Base-by-base conservation (phyloP, 2,329 filamentous ascomycete genomes). In the Ceratocystis albifundus region DNA sequence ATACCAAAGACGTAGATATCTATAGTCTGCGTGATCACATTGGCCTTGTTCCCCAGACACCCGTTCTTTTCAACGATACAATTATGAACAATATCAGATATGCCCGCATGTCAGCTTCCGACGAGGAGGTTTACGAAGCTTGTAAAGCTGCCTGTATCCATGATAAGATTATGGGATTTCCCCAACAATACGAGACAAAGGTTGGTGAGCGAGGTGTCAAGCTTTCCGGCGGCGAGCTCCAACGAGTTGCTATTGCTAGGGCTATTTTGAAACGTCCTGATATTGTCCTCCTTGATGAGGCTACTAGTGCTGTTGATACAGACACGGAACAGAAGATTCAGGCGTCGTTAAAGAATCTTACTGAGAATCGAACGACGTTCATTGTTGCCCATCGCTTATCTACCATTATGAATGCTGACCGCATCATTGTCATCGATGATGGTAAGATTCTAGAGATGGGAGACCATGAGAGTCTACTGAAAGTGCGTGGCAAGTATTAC, bases 221-320 rank as follows among this genome's bases (percentile, higher is more conserved):
- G 76, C 75, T 88, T 1, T 88, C 85, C 3, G 85, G 85, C 1
- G 85, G 85, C 28, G 85, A 88, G 72, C 74, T 87, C 4, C 85
- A 88, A 71, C 81, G 85, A 61, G 80, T 88, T 32, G 85, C 85
- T 4, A 88, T 88, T 72, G 85, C 85, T 6, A 83, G 88, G 30
- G 87, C 88, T 0, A 81, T 93, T 61, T 77, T 92, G 69, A 89
- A 89, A 74, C 81, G 83, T 67, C 88, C 89, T 0, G 85, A 89
- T 66, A 85, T 92, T 68, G 84, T 93, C 8, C 80, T 93, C 48
- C 80, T 93, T 0, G 89, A 93, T 70, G 89, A 92, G 74, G 86
- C 89, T 0, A 91, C 90, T 3, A 90, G 87, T 46, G 86, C 88
- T 5, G 85, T 93, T 67, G 85, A 90, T 68, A 86, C 86, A 0